phyloP scores from a whole-genome alignment of 1,284 basidiomycete species.

The Chalciporus sp. region DNA sequence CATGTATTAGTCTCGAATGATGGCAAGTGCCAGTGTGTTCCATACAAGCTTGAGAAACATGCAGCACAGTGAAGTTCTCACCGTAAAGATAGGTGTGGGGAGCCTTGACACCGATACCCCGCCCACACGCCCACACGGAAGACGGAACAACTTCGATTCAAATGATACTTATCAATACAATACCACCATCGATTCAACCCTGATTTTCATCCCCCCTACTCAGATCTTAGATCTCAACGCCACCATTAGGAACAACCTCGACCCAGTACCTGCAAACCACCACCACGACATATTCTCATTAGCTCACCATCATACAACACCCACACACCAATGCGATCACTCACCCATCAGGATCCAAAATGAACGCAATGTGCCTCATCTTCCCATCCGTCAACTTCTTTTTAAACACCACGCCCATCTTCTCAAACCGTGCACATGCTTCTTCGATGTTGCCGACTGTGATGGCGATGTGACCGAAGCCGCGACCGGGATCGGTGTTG shows the following conservation, averaged over 20 bases:
- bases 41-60: too few species aligned
- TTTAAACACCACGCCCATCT: constrained; percentile 84
- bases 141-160: neutral
- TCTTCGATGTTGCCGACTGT: constrained; percentile 82
- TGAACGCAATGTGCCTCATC: constrained; percentile 88
- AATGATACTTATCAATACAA: neutral
- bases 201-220: constrained; percentile 2
- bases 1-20: neutral
- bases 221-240: constrained; percentile 7
- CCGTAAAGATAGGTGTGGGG: too few species aligned
- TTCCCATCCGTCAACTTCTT: constrained; percentile 85
- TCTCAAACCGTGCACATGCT: constrained; percentile 85
- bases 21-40: too few species aligned
- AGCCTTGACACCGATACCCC: too few species aligned
- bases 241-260: constrained; percentile 31
- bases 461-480: constrained; percentile 89
- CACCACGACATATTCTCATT: too few species aligned
- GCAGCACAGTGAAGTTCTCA: too few species aligned
- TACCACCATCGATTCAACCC: neutral
- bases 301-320: too few species aligned
- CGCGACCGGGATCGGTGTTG: constrained; percentile 80
- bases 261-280: constrained; percentile 36
- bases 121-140: neutral
- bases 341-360: constrained; percentile 85
- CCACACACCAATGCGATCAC: constrained; percentile 16